Evolutionary conservation across 208 protist species (phyloP), one percentile per base, ranked within the genome.

Genomic region (Leishmania aethiopica): DNA sequence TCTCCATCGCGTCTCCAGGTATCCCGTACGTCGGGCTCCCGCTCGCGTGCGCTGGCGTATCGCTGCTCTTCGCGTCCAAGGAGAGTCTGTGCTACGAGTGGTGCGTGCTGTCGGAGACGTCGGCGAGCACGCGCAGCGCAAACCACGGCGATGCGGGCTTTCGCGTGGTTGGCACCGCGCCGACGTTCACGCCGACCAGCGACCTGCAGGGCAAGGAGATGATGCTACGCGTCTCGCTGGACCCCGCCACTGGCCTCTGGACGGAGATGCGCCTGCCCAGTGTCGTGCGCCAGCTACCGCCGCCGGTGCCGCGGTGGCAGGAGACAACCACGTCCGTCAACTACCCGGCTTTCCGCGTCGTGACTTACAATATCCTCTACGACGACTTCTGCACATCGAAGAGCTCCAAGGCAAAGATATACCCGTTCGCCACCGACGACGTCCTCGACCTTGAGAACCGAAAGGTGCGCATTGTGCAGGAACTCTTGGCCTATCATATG

Each of bases 281-380:
- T 62, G 90, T 79, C 17, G 91, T 96, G 55, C 80, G 83, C 32
- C 17, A 37, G 51, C 79, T 91, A 45, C 87, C 91, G 25, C 88
- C 90, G 10, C 84, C 85, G 10, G 81, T 93, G 79, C 81, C 91
- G 40, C 89, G 93, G 22, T 97, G 93, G 94, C 73, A 86, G 62
- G 77, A 88, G 37, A 96, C 92, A n/a, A 8, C 73, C 35, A 67
- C 78, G n/a, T 40, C 37, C 13, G 35, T 89, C 32, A 32, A 80
- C 13, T 76, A 87, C n/a, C 86, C 91, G 10, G 81, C 67, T 32
- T 94, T 98, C 62, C 92, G 95, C 53, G 92, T 97, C 0, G 88
- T 96, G n/a, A 91, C 93, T 32, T 98, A 98, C 88, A 98, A 98
- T 86, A 92, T 98, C 11, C 90, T 98, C 11, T 91, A 97, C 84